Base-by-base conservation (phyloP, 129 eudicot genomes). In the Glebionis coronaria region DNA sequence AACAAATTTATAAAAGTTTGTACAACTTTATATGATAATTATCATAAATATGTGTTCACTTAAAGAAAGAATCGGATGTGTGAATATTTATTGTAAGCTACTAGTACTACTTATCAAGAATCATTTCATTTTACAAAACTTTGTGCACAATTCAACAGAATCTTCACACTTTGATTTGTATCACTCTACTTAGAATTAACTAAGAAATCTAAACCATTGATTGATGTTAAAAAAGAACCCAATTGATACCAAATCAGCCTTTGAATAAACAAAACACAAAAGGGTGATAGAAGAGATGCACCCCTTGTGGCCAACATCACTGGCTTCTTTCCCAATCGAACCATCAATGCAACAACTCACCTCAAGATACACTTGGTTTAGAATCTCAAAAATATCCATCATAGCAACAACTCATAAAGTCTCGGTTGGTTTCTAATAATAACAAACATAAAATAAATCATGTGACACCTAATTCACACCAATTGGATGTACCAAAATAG, bases 301-400 rank as follows among this genome's bases (percentile, higher is more conserved):
- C 67, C 54, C 49, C 44, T 56, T 59, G 55, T 67, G 73, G 68
- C 79, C 49, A 65, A 47, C 68, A 74, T 74, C 73, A 29, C 57
- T 67, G 61, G 68, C 62, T 67, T 74, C 73, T 74, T 74, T 74
- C 73, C 73, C 53, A 21, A 67, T 67, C 73, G 58, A 57, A 59
- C 68, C 68, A 74, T 74, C 54, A 58, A 74, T 19, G 68, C 68
- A 67, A 67, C 79, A 74, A 67, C 79, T 67, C 79, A 74, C 68
- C 79, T 67, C 29, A 47, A 67, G 73, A 74, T 74, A 47, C 73
- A 74, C 73, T 74, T 74, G 57, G 60, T 57, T 74, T 74, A 18
- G 14, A 65, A 25, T 56, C 51, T 65, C 72, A 66, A 57, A 67
- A 19, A 66, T 66, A 57, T 50, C 68, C 68, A 67, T 74, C 45